Evolutionary conservation across 208 protist genomes (phyloP).

Genomic region (Wallacemonas sp.): DNA sequence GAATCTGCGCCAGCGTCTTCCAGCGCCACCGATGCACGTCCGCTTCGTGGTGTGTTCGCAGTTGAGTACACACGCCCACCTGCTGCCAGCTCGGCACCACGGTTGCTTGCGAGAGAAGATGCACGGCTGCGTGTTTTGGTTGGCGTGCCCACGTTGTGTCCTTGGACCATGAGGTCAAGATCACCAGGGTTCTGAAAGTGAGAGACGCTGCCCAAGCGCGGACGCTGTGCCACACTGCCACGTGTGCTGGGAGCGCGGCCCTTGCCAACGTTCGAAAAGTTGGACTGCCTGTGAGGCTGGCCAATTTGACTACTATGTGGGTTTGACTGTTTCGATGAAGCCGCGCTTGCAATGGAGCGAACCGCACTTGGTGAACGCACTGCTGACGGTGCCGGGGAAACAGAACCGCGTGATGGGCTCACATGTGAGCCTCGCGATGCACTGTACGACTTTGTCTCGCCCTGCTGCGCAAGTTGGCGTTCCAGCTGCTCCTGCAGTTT

Average conservation of each 20-base stretch:
- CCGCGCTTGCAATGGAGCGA: not conserved
- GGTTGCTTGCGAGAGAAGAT: conserved; percentile 17
- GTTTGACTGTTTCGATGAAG: not conserved
- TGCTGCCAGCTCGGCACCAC: not conserved
- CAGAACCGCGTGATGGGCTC: not conserved
- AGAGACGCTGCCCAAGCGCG: not conserved
- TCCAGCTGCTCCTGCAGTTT: conserved; percentile 18
- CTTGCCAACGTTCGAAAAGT: not conserved
- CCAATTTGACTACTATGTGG: not conserved
- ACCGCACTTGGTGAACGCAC: not conserved
- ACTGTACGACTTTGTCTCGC: not conserved
- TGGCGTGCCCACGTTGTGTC: conserved; percentile 16
- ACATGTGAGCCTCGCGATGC: not conserved
- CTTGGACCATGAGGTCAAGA: conserved; percentile 22
- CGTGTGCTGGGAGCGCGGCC: not conserved
- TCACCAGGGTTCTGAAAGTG: not conserved
- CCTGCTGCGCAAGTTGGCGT: not conserved
- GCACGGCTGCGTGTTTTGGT: conserved; percentile 18
- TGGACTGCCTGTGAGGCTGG: not conserved
- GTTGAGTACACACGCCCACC: conserved; percentile 2
- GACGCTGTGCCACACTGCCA: not conserved
- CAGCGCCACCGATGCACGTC: not conserved
- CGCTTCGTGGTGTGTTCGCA: conserved; percentile 1
- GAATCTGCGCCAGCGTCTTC: not conserved
- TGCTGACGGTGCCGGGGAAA: not conserved